These are phyloP conservation scores for Phenoliferia sp. DNA, from an alignment of 1,284 basidiomycete genomes.

Conservation along the genomic window DNA sequence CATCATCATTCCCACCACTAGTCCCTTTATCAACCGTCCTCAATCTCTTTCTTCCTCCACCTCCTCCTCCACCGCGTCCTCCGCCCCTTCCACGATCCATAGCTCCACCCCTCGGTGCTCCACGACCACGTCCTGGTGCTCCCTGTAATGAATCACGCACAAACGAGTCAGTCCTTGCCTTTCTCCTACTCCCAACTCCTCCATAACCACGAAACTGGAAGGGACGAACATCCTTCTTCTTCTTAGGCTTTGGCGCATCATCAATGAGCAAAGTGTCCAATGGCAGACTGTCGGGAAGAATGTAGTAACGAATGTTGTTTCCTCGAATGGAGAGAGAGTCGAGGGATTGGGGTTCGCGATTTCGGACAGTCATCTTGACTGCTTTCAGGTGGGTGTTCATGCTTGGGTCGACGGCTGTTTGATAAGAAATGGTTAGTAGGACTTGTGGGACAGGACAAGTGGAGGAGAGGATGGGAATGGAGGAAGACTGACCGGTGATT, in stretches of 20 bases:
- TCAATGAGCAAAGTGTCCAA: slow-evolving; percentile 95
- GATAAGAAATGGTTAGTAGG: not conserved
- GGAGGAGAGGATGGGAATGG: not conserved
- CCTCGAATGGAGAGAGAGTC: slow-evolving; percentile 80
- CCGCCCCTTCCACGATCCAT: not conserved
- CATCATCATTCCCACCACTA: slow-evolving; percentile 46
- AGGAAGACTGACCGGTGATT: slow-evolving; percentile 69
- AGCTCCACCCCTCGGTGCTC: not conserved
- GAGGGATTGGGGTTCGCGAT: slow-evolving; percentile 73
- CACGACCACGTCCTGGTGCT: not conserved
- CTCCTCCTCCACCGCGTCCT: not conserved
- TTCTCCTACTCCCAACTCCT: too few species aligned
- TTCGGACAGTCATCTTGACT: slow-evolving; percentile 88
- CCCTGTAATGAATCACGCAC: not conserved
- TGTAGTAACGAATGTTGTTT: slow-evolving; percentile 76
- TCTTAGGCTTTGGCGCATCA: slow-evolving; percentile 94
- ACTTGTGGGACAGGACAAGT: not conserved
- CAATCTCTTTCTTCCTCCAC: too few species aligned
- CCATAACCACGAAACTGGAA: not conserved
- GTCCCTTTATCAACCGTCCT: too few species aligned
- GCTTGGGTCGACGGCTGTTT: slow-evolving; percentile 39
- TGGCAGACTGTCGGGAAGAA: slow-evolving; percentile 92
- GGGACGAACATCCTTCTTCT: slow-evolving; percentile 62
- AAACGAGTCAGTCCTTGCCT: not conserved
- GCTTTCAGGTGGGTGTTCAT: slow-evolving; percentile 47